phyloP scores from a whole-genome alignment of 2,329 filamentous ascomycete genomes.

The Didymella segeticola region DNA sequence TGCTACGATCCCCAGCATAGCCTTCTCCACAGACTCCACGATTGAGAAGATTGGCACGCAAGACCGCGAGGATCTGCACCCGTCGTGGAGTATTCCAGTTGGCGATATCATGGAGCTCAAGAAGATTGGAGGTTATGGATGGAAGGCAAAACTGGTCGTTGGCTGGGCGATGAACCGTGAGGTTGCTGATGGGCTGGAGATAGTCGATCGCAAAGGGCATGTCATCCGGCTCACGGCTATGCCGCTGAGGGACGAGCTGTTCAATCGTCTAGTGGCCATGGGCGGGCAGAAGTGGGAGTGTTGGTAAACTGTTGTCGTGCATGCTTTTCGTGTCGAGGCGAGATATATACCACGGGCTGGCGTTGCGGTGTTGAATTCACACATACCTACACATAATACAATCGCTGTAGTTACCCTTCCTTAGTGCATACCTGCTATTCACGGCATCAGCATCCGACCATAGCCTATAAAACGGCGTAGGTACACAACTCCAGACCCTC shows the following conservation, averaged over 20 bases:
- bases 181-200: constrained; percentile 76
- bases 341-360: background rate
- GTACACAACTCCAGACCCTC: too few species aligned
- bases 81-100: constrained; percentile 73
- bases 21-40: constrained; percentile 64
- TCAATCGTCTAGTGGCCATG: constrained; percentile 79
- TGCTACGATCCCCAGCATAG: constrained; percentile 71
- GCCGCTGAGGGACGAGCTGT: constrained; percentile 75
- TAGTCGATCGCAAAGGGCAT: constrained; percentile 64
- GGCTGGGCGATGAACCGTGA: constrained; percentile 78
- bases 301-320: constrained; percentile 57
- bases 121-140: constrained; percentile 81
- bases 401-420: too few species aligned
- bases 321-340: background rate
- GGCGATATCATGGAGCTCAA: constrained; percentile 75
- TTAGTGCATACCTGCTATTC: too few species aligned
- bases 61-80: constrained; percentile 61
- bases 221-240: constrained; percentile 73
- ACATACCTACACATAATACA: too few species aligned
- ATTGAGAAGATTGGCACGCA: constrained; percentile 55
- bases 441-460: too few species aligned
- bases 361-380: background rate
- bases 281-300: constrained; percentile 84
- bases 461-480: too few species aligned
- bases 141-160: constrained; percentile 84